Evolutionary conservation across 2,329 filamentous ascomycete genomes (phyloP), one percentile per base, ranked within the genome.

Genomic region (Neofusicoccum sp.): DNA sequence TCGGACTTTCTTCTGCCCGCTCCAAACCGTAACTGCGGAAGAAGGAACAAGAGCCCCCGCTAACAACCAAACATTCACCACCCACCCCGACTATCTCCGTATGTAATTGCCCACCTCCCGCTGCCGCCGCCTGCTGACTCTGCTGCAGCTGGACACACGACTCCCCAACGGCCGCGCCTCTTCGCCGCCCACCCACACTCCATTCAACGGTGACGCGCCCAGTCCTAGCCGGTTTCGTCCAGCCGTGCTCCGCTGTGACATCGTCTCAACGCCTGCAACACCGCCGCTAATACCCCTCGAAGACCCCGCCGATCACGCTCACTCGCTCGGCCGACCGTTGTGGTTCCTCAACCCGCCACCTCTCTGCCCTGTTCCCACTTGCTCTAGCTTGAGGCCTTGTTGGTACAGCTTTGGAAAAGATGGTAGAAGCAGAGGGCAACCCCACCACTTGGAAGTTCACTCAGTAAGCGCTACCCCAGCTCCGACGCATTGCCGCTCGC

Each of bases 391-490:
- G 28, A 64, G 49, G 49, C 37, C 54, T 61, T 67, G 63, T 64
- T 64, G 61, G 61, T 50, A 52, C 61, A 63, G 44, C 61, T 58
- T 56, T 63, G 61, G 65, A 66, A 73, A 94, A 89, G 84, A 97
- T 98, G 93, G 93, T 95, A 84, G 93, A 97, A 87, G 90, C 89
- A 84, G 93, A 96, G 83, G 86, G 90, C 82, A 92, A 88, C 85
- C 89, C 92, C 83, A 93, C 93, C 77, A 98, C 93, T 82, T 98
- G 94, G 94, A 98, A 98, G 86, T 98, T 98, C 83, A 98, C 94
- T 80, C 94, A 98, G 93, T 96, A 91, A 80, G 92, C 85, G 41
- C 47, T 37, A 33, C 54, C 41, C 41, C 39, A 54, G 39, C 39
- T 37, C 31, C 11, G 31, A 44, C n/a, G 22, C 39, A 36, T 44